These are phyloP conservation scores for Hemileccinum impolitum DNA, from an alignment of 768 basidiomycete species.

Conservation along the genomic window DNA sequence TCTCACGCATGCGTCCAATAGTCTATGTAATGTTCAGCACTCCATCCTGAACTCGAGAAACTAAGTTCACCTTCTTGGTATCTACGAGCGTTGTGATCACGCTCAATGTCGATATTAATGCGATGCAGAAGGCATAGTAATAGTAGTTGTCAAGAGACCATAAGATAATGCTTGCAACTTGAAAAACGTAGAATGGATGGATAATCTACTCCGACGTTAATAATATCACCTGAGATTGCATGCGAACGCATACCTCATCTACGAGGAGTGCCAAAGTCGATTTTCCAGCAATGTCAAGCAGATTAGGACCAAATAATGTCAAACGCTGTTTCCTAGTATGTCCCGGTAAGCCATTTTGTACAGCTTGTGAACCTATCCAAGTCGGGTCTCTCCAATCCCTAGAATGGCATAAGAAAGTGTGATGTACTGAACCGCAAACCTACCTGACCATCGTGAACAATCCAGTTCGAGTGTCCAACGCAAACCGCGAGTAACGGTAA, in stretches of 20 bases:
- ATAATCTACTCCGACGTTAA: conserved; percentile 55
- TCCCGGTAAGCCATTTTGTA: conserved; percentile 62
- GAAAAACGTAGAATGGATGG: conserved; percentile 98
- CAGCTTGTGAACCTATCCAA: conserved; percentile 60
- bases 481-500: conserved; percentile 91
- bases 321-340: conserved; percentile 59
- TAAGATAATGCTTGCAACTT: conserved; percentile 89
- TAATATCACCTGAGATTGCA: not conserved
- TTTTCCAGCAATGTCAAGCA: conserved; percentile 89
- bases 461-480: conserved; percentile 79
- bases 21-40: conserved; percentile 49
- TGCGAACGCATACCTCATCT: conserved; percentile 68
- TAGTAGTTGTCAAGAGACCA: conserved; percentile 97
- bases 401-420: conserved; percentile 4
- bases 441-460: conserved; percentile 82
- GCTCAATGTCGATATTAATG: conserved; percentile 81
- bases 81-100: conserved; percentile 86
- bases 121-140: conserved; percentile 97
- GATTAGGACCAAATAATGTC: conserved; percentile 77
- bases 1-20: conserved; percentile 89
- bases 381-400: conserved; percentile 90
- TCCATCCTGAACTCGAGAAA: not conserved
- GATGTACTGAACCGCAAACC: not conserved
- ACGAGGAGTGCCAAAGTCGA: conserved; percentile 72
- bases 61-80: conserved; percentile 72